phyloP scores from a whole-genome alignment of 441 rosid species.

The Populus hybrid region DNA sequence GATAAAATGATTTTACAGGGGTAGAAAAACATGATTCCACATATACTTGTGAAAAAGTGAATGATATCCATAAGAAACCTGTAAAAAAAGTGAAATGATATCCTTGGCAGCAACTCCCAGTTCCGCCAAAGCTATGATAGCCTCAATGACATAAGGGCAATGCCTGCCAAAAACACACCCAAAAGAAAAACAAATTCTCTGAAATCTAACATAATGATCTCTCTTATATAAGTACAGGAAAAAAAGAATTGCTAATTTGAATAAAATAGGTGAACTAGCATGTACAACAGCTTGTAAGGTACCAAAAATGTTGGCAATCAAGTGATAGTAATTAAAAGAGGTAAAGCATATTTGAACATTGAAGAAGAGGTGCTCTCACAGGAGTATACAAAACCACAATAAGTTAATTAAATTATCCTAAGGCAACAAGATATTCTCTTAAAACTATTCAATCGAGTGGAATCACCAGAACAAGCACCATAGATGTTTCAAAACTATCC shows the following conservation, averaged over 20 bases:
- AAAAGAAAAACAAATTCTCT: not conserved
- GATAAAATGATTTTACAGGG: not conserved
- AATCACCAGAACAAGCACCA: not conserved
- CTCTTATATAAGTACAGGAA: not conserved
- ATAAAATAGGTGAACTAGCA: not conserved
- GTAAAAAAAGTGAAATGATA: conserved; percentile 64
- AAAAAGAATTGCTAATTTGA: not conserved
- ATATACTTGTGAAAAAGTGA: not conserved
- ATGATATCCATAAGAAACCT: conserved; percentile 45
- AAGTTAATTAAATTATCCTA: not conserved
- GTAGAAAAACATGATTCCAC: not conserved
- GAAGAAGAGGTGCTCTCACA: not conserved
- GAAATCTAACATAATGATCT: conserved; percentile 1
- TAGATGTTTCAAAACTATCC: not conserved
- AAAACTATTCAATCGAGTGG: not conserved
- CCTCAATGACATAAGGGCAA: conserved; percentile 84
- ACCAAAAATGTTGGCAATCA: not conserved
- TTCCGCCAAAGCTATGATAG: conserved; percentile 86
- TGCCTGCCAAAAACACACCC: conserved; percentile 45
- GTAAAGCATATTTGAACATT: not conserved
- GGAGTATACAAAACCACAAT: not conserved
- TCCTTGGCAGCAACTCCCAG: conserved; percentile 88
- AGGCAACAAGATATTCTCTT: not conserved
- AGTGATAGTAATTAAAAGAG: not conserved
- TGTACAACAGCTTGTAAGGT: not conserved